These are phyloP conservation scores for Camelina sativa DNA, from an alignment of 345 rosid species.

Conservation along the genomic window DNA sequence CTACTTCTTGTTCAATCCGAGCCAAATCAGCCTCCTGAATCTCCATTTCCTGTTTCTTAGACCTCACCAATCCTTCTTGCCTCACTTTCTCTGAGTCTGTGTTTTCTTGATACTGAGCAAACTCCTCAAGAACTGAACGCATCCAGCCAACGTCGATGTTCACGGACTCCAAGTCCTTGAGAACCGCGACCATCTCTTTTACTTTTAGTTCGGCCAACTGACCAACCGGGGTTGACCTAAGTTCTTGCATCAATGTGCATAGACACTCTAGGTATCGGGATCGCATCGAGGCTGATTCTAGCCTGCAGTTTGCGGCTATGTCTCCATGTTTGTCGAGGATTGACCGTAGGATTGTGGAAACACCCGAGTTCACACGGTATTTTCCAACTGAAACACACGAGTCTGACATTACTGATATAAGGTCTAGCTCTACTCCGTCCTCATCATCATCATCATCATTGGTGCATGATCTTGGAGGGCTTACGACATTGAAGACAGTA, in stretches of 20 bases:
- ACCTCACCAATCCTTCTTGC: conserved; percentile 45
- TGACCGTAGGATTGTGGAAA: conserved; percentile 54
- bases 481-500: conserved; percentile 23
- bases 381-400: conserved; percentile 72
- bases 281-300: conserved; percentile 73
- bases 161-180: conserved; percentile 75
- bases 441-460: conserved; percentile 42
- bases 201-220: conserved; percentile 67
- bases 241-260: conserved; percentile 75
- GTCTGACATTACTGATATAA: conserved; percentile 63
- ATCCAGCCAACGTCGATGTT: conserved; percentile 70
- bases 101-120: conserved; percentile 46
- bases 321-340: conserved; percentile 75
- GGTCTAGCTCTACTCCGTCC: conserved; percentile 49
- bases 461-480: conserved; percentile 38
- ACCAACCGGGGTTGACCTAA: conserved; percentile 56
- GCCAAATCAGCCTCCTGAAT: conserved; percentile 52
- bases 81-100: conserved; percentile 55
- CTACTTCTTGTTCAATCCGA: conserved; percentile 54
- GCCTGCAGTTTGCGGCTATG: conserved; percentile 63
- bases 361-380: conserved; percentile 63
- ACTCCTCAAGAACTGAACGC: conserved; percentile 58
- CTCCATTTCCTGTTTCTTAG: conserved; percentile 56
- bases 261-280: conserved; percentile 71
- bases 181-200: conserved; percentile 69